phyloP scores from a whole-genome alignment of 2,329 filamentous ascomycete species.

The Gnomoniopsis sp. region DNA sequence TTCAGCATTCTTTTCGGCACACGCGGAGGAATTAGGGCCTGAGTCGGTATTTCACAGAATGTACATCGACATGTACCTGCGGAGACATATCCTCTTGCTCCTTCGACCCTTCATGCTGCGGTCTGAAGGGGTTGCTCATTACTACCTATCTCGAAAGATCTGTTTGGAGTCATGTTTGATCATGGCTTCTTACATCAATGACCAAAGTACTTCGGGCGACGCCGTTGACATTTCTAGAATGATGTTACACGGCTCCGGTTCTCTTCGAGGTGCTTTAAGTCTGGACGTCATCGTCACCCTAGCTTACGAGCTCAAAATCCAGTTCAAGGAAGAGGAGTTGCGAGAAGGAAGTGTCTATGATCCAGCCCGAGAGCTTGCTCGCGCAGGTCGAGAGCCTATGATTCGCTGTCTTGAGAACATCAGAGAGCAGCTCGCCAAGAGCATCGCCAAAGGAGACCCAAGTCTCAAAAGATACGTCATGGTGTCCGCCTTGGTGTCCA shows the following conservation, averaged over 20 bases:
- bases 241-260: conserved; percentile 3
- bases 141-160: conserved; percentile 23
- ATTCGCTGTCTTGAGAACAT: conserved; percentile 5
- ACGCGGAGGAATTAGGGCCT: neutral
- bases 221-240: neutral
- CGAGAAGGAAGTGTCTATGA: neutral
- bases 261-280: conserved; percentile 1
- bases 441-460: conserved; percentile 5
- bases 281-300: conserved; percentile 10
- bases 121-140: conserved; percentile 21
- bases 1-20: conserved; percentile 18
- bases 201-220: conserved; percentile 1
- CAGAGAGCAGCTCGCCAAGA: conserved; percentile 5
- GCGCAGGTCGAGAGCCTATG: conserved; percentile 3
- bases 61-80: conserved; percentile 25
- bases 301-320: conserved; percentile 2
- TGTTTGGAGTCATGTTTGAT: conserved; percentile 24
- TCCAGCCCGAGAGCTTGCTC: conserved; percentile 3
- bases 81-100: conserved; percentile 23
- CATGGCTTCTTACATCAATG: conserved; percentile 21
- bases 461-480: conserved; percentile 4
- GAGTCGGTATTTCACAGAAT: conserved; percentile 22
- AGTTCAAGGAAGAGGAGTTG: conserved; percentile 3
- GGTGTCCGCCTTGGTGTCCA: neutral
- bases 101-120: conserved; percentile 23